Evolutionary conservation across 2,329 filamentous ascomycete species (phyloP).

Genomic region (Aspergillus ustus): DNA sequence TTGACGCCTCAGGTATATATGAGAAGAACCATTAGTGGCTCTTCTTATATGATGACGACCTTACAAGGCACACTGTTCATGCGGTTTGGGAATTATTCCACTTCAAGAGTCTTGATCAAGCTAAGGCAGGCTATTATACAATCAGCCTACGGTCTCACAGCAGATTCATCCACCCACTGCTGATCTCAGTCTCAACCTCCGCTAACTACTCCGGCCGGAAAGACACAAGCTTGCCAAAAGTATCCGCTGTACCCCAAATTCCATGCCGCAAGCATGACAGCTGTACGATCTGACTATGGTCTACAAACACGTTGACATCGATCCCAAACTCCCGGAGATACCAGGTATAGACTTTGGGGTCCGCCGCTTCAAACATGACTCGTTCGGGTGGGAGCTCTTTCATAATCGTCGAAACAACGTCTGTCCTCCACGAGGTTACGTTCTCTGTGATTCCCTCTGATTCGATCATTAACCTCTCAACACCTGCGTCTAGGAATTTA

Average conservation of each 20-base stretch:
- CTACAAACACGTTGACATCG: slow-evolving; percentile 62
- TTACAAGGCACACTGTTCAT: background rate
- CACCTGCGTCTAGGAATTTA: slow-evolving; percentile 56
- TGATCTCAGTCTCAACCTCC: background rate
- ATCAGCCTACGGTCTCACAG: background rate
- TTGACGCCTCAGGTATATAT: background rate
- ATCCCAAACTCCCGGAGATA: slow-evolving; percentile 61
- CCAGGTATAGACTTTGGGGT: slow-evolving; percentile 61
- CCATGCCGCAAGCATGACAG: slow-evolving; percentile 56
- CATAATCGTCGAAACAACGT: slow-evolving; percentile 59
- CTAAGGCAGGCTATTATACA: background rate
- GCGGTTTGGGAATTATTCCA: background rate
- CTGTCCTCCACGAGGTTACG: slow-evolving; percentile 58
- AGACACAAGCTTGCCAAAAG: slow-evolving; percentile 58
- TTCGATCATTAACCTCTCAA: slow-evolving; percentile 63
- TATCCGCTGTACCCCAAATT: slow-evolving; percentile 62
- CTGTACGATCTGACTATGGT: slow-evolving; percentile 63
- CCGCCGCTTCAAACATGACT: slow-evolving; percentile 64
- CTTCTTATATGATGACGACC: background rate
- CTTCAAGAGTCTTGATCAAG: background rate
- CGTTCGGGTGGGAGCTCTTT: slow-evolving; percentile 56
- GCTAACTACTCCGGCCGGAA: slow-evolving; percentile 35
- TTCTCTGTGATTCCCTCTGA: slow-evolving; percentile 65
- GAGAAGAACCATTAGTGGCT: background rate
- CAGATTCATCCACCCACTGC: background rate